A percentile compares a stretch with the other conserved stretches of the same genome.
Evolutionary conservation across 495 filamentous ascomycete genomes (phyloP).

Genomic region (Pyronema domesticum): DNA sequence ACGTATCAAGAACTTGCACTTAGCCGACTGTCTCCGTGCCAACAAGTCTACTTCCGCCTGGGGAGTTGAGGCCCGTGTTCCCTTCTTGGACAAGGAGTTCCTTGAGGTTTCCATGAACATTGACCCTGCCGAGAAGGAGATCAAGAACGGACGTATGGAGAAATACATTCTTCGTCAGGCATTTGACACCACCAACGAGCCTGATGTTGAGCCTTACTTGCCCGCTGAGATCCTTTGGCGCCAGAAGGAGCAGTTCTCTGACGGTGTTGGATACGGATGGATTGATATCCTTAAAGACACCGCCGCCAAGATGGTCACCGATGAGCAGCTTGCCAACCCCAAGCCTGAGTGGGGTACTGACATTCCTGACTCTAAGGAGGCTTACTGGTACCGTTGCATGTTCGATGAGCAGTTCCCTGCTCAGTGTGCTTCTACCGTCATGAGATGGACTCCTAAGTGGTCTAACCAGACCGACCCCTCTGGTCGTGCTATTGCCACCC

Average conservation of each 20-base stretch:
- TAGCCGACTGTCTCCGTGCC: constrained; percentile 85
- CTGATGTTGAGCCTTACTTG: constrained; percentile 60
- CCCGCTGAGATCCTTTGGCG: constrained; percentile 91
- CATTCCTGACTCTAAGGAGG: constrained; percentile 84
- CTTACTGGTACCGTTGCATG: constrained; percentile 94
- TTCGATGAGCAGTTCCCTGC: constrained; percentile 97
- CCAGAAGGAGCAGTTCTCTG: constrained; percentile 98
- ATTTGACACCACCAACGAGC: constrained; percentile 81
- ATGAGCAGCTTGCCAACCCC: constrained; percentile 93
- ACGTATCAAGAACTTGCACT: constrained; percentile 85
- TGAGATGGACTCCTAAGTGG: constrained; percentile 97
- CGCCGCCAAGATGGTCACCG: constrained; percentile 70
- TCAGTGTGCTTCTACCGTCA: constrained; percentile 77
- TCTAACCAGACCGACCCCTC: constrained; percentile 87
- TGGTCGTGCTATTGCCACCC: constrained; percentile 37
- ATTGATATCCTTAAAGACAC: constrained; percentile 92
- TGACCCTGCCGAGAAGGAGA: constrained; percentile 88
- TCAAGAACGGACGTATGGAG: constrained; percentile 58
- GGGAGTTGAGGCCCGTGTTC: constrained; percentile 95
- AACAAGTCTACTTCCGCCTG: constrained; percentile 99
- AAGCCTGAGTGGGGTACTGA: constrained; percentile 89
- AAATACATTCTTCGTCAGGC: constrained; percentile 96
- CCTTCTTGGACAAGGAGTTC: constrained; percentile 94
- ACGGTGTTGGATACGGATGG: constrained; percentile 98
- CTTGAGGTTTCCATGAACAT: constrained; percentile 79